Evolutionary conservation across 2,329 filamentous ascomycete genomes (phyloP), one percentile per base, ranked within the genome.

Genomic region (Dothistroma septosporum): DNA sequence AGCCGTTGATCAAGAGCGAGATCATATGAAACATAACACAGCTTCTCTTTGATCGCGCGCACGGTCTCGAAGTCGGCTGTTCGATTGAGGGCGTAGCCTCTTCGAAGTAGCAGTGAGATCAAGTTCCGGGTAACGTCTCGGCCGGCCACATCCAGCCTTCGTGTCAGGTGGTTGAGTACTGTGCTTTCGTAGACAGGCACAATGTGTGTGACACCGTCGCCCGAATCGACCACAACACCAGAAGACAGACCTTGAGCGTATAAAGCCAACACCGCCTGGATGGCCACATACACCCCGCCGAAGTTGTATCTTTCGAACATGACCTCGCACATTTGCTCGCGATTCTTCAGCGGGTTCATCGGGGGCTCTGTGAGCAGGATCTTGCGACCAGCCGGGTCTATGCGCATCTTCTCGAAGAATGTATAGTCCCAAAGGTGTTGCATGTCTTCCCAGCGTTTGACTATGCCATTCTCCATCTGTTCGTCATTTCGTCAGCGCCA

Each of bases 371-470:
- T 97, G 69, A 97, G 85, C 66, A 99, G 85, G 76, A 99, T 97
- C 85, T 99, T 99, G 78, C 92, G 91, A 68, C 91, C 93, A 22
- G 85, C 86, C 2, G 94, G 86, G 76, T 97, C 90, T 69, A 99
- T 82, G 77, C 92, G 87, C 85, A 99, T 90, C 85, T 97, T 97
- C 77, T 99, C 93, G 78, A 85, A 88, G 77, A 99, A 99, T 24
- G 94, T 99, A 77, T 95, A 97, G 80, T 99, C 93, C 94, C 94
- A 99, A 59, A 99, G 87, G 75, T 97, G 93, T 81, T 96, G 91
- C 94, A 99, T 99, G 77, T 99, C 94, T 70, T 99, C 94, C 94
- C 94, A 99, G 75, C 92, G 92, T 85, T 97, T 97, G 69, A 99
- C 92, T 72, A 99, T 97, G 72, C 94, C 94, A 76, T 99, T 99